Evolutionary conservation across 192 early-diverging fungal species (phyloP).

Genomic region (Diversispora epigaea): DNA sequence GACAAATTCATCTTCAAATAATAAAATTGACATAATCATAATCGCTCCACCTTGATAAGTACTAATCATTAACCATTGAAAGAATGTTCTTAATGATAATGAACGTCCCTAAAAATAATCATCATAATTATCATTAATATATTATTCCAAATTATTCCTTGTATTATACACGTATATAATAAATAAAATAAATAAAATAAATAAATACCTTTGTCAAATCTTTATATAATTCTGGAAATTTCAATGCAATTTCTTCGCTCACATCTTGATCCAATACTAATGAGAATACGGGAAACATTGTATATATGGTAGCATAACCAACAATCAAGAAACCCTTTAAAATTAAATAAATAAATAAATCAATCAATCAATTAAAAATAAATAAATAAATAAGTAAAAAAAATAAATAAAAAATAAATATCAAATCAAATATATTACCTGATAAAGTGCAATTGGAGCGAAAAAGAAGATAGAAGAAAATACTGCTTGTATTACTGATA

Average conservation of each 20-base stretch:
- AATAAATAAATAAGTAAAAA: not conserved
- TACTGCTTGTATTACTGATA: constrained; percentile 97
- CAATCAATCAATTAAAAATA: no score
- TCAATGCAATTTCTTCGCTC: constrained; percentile 81
- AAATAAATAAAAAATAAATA: constrained; percentile 12
- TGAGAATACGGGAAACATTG: constrained; percentile 96
- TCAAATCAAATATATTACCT: constrained; percentile 38
- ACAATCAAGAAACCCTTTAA: constrained; percentile 70
- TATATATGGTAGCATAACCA: constrained; percentile 95
- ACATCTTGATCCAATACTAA: constrained; percentile 91
- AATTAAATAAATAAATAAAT: constrained; percentile 1
- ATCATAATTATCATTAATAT: no score
- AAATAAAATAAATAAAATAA: constrained; percentile 20
- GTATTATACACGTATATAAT: not conserved
- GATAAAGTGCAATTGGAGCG: constrained; percentile 94
- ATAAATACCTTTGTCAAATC: constrained; percentile 77
- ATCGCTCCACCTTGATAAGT: constrained; percentile 96
- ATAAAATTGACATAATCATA: constrained; percentile 90
- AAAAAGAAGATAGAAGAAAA: constrained; percentile 96
- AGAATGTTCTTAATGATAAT: constrained; percentile 91
- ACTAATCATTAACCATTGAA: constrained; percentile 90
- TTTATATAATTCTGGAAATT: constrained; percentile 93
- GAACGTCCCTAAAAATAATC: constrained; percentile 64
- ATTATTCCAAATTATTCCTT: not conserved
- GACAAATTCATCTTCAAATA: constrained; percentile 95